These are phyloP conservation scores for Penicillium nordicum DNA, from an alignment of 2,329 filamentous ascomycete species.

Conservation along the genomic window DNA sequence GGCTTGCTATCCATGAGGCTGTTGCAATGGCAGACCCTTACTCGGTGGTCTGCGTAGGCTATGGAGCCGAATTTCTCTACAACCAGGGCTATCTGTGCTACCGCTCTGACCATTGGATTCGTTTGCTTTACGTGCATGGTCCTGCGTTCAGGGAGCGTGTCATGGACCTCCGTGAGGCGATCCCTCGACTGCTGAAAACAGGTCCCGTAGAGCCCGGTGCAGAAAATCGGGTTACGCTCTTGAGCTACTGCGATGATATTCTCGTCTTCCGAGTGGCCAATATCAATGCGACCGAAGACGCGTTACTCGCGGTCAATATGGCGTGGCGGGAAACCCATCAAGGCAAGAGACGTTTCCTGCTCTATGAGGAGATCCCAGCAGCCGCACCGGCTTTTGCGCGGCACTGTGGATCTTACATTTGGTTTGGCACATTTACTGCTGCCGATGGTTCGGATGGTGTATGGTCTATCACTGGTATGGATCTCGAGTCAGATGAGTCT, in stretches of 20 bases:
- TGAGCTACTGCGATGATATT: conserved; percentile 58
- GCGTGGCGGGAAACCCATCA: conserved; percentile 15
- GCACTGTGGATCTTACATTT: conserved; percentile 60
- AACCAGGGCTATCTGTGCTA: conserved; percentile 64
- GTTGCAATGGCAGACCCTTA: conserved; percentile 62
- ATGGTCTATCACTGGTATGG: conserved; percentile 60
- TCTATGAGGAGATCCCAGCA: conserved; percentile 44
- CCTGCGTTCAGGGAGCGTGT: conserved; percentile 53
- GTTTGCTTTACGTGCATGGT: conserved; percentile 57
- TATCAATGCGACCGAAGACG: conserved; percentile 41
- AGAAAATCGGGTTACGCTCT: conserved; percentile 50
- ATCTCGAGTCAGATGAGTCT: conserved; percentile 45
- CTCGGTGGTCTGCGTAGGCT: conserved; percentile 56
- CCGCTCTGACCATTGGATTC: conserved; percentile 51
- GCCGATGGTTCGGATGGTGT: conserved; percentile 53
- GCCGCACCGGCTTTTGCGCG: conserved; percentile 63
- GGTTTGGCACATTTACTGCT: conserved; percentile 63
- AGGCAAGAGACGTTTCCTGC: conserved; percentile 39
- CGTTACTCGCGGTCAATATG: conserved; percentile 54
- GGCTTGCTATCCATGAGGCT: conserved; percentile 60
- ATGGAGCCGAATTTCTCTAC: conserved; percentile 62
- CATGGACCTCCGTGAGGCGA: conserved; percentile 51
- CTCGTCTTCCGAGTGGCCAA: conserved; percentile 57
- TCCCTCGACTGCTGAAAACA: conserved; percentile 32
- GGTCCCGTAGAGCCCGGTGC: conserved; percentile 24